Evolutionary conservation across 345 rosid species (phyloP).

Genomic region (Hirschfeldia incana): DNA sequence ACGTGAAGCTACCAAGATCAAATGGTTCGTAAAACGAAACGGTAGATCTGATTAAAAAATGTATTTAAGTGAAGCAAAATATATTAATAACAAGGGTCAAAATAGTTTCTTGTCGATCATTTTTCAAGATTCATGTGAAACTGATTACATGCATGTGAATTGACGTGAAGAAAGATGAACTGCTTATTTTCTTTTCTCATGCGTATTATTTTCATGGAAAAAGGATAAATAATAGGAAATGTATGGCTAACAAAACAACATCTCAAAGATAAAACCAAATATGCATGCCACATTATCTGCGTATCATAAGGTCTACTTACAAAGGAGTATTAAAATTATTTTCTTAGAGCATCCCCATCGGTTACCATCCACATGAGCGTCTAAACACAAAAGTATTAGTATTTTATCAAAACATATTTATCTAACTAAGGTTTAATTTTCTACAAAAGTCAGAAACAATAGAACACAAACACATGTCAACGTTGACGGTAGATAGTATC

Average conservation of each 20-base stretch:
- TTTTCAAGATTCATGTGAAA: neutral
- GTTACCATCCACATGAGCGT: no score
- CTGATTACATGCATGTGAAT: neutral
- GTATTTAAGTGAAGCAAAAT: neutral
- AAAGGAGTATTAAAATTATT: no score
- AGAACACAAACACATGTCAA: no score
- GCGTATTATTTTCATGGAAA: neutral
- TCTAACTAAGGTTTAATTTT: no score
- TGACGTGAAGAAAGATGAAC: neutral
- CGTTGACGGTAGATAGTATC: no score
- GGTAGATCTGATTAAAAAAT: neutral
- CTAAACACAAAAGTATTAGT: no score
- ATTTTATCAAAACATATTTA: no score
- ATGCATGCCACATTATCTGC: neutral
- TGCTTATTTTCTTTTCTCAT: neutral
- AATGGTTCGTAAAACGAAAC: conserved; percentile 1
- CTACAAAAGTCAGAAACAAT: no score
- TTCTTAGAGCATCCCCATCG: no score
- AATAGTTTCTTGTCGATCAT: neutral
- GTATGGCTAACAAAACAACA: conserved; percentile 22
- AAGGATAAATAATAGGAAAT: conserved; percentile 15
- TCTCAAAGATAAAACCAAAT: conserved; percentile 10
- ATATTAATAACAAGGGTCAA: neutral
- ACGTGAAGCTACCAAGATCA: conserved; percentile 42
- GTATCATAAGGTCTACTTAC: conserved; percentile 18